phyloP scores from a whole-genome alignment of 768 basidiomycete genomes.

The Tricholoma bakamatsutake region DNA sequence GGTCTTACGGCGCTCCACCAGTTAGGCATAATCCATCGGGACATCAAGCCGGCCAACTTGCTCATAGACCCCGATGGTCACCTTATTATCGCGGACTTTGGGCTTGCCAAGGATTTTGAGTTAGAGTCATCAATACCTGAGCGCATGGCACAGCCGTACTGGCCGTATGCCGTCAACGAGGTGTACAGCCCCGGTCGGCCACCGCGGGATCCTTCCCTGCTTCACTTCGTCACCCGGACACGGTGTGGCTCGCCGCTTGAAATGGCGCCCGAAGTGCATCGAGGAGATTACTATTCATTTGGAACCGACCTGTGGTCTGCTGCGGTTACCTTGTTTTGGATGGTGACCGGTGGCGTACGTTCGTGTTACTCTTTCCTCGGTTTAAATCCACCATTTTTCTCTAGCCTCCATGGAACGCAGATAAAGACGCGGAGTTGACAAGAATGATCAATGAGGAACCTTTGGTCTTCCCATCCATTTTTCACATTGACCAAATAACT shows the following conservation, averaged over 20 bases:
- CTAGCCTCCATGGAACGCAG: slow-evolving; percentile 8
- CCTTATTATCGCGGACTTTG: slow-evolving; percentile 27
- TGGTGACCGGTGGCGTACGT: slow-evolving; percentile 13
- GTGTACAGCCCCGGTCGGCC: not conserved
- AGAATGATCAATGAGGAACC: slow-evolving; percentile 3
- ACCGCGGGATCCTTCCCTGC: not conserved
- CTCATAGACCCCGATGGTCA: slow-evolving; percentile 26
- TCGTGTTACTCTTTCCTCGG: not conserved
- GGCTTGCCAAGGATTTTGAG: slow-evolving; percentile 24
- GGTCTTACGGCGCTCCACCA: slow-evolving; percentile 26
- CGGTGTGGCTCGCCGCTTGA: slow-evolving; percentile 8
- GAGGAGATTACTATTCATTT: slow-evolving; percentile 9
- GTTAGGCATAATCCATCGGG: slow-evolving; percentile 27
- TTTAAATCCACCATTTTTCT: not conserved
- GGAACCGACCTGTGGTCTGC: slow-evolving; percentile 11
- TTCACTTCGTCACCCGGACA: not conserved
- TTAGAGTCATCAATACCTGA: slow-evolving; percentile 19
- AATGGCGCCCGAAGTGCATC: slow-evolving; percentile 10
- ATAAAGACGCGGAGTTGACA: not conserved
- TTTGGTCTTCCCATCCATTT: not conserved
- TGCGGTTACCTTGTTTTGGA: slow-evolving; percentile 7
- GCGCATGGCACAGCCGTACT: slow-evolving; percentile 26
- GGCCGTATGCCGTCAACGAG: slow-evolving; percentile 23
- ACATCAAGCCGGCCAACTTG: slow-evolving; percentile 29
- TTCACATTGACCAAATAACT: not conserved